These are phyloP conservation scores for Colletotrichum neosansevieriae DNA, from an alignment of 2,329 filamentous ascomycete species.

Conservation along the genomic window DNA sequence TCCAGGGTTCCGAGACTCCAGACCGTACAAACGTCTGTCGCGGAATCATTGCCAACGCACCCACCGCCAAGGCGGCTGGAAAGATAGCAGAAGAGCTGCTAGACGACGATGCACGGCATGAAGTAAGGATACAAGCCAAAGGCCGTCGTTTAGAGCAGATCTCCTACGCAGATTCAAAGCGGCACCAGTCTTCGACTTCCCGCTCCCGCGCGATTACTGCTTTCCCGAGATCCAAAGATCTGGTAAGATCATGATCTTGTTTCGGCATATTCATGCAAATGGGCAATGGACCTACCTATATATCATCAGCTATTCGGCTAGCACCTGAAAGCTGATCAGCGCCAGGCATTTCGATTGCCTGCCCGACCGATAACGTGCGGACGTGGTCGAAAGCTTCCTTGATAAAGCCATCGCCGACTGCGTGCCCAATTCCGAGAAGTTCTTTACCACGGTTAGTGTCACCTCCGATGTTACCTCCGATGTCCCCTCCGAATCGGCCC, in stretches of 20 bases:
- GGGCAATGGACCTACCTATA: background rate
- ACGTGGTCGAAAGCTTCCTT: background rate
- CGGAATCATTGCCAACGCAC: fast-evolving
- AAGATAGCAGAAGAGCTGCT: background rate
- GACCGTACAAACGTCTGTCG: background rate
- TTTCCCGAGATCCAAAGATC: background rate
- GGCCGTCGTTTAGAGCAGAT: background rate
- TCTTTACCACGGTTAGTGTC: fast-evolving
- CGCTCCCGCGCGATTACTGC: background rate
- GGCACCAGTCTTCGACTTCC: background rate
- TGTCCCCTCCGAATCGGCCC: background rate
- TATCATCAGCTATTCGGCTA: background rate
- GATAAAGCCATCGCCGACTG: background rate
- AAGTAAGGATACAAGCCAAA: background rate
- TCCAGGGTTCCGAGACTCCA: fast-evolving
- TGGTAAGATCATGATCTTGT: background rate
- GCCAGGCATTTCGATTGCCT: background rate
- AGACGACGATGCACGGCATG: background rate
- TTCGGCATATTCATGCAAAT: background rate
- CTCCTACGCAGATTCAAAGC: background rate
- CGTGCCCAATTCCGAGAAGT: background rate
- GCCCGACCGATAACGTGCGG: background rate
- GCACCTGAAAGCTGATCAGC: background rate
- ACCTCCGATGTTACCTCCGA: background rate
- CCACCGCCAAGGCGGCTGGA: background rate